Evolutionary conservation across 371 early-diverging fungal species (phyloP), one percentile per base, ranked within the genome.

Genomic region (Saksenaea oblongispora): DNA sequence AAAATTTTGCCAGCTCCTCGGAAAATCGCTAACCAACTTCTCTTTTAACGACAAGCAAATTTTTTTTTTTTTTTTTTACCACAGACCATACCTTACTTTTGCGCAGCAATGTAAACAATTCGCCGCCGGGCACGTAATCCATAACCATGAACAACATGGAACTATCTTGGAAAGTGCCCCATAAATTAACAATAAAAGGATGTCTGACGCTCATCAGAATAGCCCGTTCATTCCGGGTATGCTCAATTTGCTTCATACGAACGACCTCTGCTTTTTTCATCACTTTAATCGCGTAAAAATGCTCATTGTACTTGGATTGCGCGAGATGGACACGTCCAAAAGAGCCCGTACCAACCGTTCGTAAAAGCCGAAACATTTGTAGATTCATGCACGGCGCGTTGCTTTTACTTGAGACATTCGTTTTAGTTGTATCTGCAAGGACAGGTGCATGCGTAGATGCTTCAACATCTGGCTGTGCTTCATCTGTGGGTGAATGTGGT

Each of bases 231-330:
- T 88, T 87, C 35, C 91, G 80, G 5, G 94, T 87, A 60, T 92
- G 93, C 34, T 84, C 85, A 22, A 92, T 85, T 69, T 93, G 96
- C 35, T 90, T 88, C 13, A 90, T 82, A 42, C 88, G 87, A 31
- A 95, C 92, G 56, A 98, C 89, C 70, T 92, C 89, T n/a, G 86
- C 80, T 76, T 99, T 98, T 58, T 82, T 83, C 41, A 97, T 72
- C 56, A 94, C 93, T 77, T 99, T 99, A 85, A 99, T 91, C n/a
- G 98, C 98, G 73, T 96, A 96, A 71, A 92, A 91, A 35, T 91
- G 86, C 9, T 64, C 51, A 22, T 71, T 71, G n/a, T 54, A 39
- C 2, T 74, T 82, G 31, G 71, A 72, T 60, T 73, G 67, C 3
- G 76, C 73, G 42, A 89, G 72, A 62, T 87, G 85, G 3, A 90